Base-by-base conservation (phyloP, 306 rosid species). In the Acacia acuminata region DNA sequence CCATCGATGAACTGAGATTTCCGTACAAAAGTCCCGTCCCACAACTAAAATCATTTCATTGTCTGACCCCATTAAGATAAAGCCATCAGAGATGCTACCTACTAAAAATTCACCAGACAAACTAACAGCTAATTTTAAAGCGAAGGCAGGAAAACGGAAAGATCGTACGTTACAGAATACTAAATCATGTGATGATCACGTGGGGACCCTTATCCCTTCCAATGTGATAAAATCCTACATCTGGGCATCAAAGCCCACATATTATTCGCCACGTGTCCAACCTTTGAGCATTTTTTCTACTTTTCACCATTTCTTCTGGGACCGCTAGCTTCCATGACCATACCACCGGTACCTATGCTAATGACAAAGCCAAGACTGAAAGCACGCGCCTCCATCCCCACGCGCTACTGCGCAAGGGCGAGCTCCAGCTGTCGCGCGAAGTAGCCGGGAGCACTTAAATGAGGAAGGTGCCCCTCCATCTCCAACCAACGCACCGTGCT, bases 381-480 rank as follows among this genome's bases (percentile, higher is more conserved):
- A 25, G 3, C 10, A 73, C 85, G 82, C 79, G 86, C 84, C 60
- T 0, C 17, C 9, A 3, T 2, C 0, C 0, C 10, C 83, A 80
- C 89, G 82, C 87, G 80, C 83, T 86, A 90, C 70, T 81, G 83
- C 0, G 85, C 2, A 2, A 96, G 97, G 25, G 96, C 98, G 0
- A 86, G 88, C 5, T 92, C 91, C 17, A 96, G 90, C 82, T 88
- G 90, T 11, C 77, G 81, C 0, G 93, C 92, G 69, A 96, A 79
- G 34, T 91, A 84, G 0, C 83, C 61, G 10, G 99, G 98, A 36
- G 97, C 94, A 45, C 98, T 94, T 30, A 96, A 74, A 61, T 96
- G 99, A 7, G 99, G 99, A 53, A 96, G 84, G 81, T 96, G 99
- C 2, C 99, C 98, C 81, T 96, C 98, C 66, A 94, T 92, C 34